Evolutionary conservation across 129 eudicot species (phyloP).

Genomic region (Rutidosis leptorrhynchoides): DNA sequence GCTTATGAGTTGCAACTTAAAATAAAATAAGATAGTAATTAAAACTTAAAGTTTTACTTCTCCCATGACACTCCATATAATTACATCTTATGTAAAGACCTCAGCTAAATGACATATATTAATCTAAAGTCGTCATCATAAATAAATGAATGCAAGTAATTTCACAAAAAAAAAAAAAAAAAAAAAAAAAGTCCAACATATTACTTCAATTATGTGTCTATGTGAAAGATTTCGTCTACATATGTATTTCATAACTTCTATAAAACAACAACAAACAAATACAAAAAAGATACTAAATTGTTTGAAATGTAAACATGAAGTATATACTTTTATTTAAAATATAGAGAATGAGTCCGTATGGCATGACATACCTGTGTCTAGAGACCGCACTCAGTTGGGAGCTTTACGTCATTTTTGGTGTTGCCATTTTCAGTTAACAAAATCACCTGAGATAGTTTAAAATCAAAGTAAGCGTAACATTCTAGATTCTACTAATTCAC

Average conservation of each 20-base stretch:
- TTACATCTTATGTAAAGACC: too few relatives aligned
- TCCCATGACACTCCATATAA: too few relatives aligned
- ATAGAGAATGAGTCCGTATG: background rate
- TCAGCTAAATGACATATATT: too few relatives aligned
- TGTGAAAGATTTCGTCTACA: too few relatives aligned
- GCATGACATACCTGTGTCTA: conserved; percentile 43
- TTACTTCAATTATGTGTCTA: too few relatives aligned
- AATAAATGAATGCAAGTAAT: too few relatives aligned
- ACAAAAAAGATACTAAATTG: background rate
- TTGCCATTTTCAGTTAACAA: conserved; percentile 68
- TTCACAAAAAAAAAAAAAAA: too few relatives aligned
- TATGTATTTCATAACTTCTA: background rate
- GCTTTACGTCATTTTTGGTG: conserved; percentile 75
- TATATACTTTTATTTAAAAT: background rate
- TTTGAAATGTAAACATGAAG: background rate
- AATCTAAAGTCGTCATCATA: too few relatives aligned
- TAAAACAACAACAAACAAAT: background rate
- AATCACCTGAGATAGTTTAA: conserved; percentile 46
- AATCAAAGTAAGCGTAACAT: background rate
- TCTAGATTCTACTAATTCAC: background rate
- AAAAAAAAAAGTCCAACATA: too few relatives aligned
- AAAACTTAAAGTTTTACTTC: too few relatives aligned
- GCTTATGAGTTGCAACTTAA: too few relatives aligned
- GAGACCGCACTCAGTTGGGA: conserved; percentile 64
- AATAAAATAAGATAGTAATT: too few relatives aligned